Evolutionary conservation across 148 eudicot genomes (phyloP).

Genomic region (Camellia sinensis): DNA sequence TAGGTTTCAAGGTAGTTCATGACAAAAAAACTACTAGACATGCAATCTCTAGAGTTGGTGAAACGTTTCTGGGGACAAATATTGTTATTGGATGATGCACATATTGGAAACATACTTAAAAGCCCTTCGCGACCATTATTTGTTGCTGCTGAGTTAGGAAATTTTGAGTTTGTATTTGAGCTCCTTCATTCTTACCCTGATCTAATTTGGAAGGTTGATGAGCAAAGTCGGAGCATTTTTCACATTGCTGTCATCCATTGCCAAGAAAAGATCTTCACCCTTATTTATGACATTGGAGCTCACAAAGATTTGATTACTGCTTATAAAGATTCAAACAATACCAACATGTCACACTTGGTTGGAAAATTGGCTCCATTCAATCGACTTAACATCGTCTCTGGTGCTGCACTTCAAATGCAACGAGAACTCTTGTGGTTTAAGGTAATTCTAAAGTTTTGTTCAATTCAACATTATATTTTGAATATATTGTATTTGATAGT

Average conservation of each 20-base stretch:
- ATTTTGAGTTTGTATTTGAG: constrained; percentile 28
- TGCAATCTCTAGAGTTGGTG: constrained; percentile 12
- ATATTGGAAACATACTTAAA: constrained; percentile 12
- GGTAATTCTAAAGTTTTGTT: constrained; percentile 19
- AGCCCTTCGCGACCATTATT: constrained; percentile 22
- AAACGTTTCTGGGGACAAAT: constrained; percentile 13
- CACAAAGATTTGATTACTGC: constrained; percentile 34
- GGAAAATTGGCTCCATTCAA: constrained; percentile 27
- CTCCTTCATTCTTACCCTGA: constrained; percentile 43
- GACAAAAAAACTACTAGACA: constrained; percentile 1
- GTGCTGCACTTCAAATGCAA: constrained; percentile 52
- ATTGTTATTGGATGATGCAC: constrained; percentile 14
- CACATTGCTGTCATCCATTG: constrained; percentile 43
- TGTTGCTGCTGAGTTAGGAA: constrained; percentile 37
- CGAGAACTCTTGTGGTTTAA: constrained; percentile 40
- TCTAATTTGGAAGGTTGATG: constrained; percentile 43
- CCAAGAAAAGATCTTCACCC: constrained; percentile 39
- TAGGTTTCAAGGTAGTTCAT: constrained; percentile 8
- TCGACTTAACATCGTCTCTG: constrained; percentile 34
- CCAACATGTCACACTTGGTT: constrained; percentile 45
- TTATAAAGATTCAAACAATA: constrained; percentile 20
- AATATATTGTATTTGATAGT: not conserved
- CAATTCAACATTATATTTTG: not conserved
- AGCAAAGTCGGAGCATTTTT: constrained; percentile 36
- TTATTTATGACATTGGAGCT: constrained; percentile 43